Evolutionary conservation across 805 yeast genomes (phyloP).

Genomic region (Candida awuae): DNA sequence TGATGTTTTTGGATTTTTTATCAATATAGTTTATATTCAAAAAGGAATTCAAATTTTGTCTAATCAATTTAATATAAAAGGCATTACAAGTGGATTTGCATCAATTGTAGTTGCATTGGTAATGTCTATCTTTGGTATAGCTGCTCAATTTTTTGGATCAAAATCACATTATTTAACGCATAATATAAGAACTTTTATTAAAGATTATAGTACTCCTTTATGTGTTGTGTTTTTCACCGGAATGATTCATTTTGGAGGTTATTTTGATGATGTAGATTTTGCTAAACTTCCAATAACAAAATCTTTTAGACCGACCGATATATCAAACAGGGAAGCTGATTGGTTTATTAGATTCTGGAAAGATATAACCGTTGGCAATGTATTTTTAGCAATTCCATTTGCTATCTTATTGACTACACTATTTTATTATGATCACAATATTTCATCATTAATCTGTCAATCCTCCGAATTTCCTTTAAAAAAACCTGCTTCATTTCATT

Average conservation of each 20-base stretch:
- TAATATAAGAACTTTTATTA: constrained; percentile 55
- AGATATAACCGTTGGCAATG: constrained; percentile 57
- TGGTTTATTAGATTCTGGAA: constrained; percentile 79
- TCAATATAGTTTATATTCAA: constrained; percentile 78
- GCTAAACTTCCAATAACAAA: constrained; percentile 59
- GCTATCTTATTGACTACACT: constrained; percentile 76
- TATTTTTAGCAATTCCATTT: constrained; percentile 88
- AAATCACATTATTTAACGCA: constrained; percentile 55
- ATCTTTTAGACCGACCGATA: constrained; percentile 67
- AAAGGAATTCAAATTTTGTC: constrained; percentile 81
- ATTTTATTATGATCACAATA: constrained; percentile 93
- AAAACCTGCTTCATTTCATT: constrained; percentile 88
- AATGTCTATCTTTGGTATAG: constrained; percentile 74
- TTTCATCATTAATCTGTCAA: constrained; percentile 89
- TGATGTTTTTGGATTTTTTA: constrained; percentile 89
- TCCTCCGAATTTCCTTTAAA: constrained; percentile 68
- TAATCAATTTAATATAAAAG: constrained; percentile 50
- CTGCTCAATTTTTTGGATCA: constrained; percentile 48
- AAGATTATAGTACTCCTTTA: constrained; percentile 81
- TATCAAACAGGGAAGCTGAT: constrained; percentile 40
- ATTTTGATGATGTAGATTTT: constrained; percentile 47
- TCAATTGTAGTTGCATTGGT: constrained; percentile 64
- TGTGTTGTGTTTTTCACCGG: constrained; percentile 87
- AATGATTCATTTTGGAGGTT: constrained; percentile 85
- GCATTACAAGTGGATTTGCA: constrained; percentile 40